Base-by-base conservation (phyloP, 1,284 basidiomycete genomes). In the Meira miltonrushii region DNA sequence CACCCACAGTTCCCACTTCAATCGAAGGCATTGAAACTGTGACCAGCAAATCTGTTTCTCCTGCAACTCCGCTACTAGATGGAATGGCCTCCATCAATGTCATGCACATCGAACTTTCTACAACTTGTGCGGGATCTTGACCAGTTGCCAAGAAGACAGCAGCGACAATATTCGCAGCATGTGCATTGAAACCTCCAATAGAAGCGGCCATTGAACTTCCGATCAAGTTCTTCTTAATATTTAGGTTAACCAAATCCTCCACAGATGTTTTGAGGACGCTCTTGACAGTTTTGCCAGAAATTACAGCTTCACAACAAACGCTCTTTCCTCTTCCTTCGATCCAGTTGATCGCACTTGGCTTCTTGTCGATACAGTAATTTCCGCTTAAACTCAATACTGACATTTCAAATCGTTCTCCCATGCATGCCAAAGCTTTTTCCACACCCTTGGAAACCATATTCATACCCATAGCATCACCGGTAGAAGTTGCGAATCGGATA, bases 341-440 rank as follows among this genome's bases (percentile, higher is more conserved):
- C 95, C 95, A 99, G 82, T 99, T 98, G 82, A 99, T 96, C 47
- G 95, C 95, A 8, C 94, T 92, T 0, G 95, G 90, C 83, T 99
- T 99, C 87, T 99, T 99, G 82, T 99, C 95, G 59, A 92, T 99
- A 82, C 95, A 98, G 80, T 97, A 99, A 81, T 99, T 99, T 54
- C 94, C 95, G 3, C 88, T 92, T 10, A 99, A 84, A 12, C 93
- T 90, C 25, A 97, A 84, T n/a, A 93, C 86, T 70, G 87, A 81
- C 93, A 97, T 97, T 58, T 88, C 87, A 74, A 87, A 81, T 64
- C 84, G 82, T n/a, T 68, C 60, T 67, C 84, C 83, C 83, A 98
- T 85, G 38, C 84, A 84, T 72, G 88, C 89, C 17, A 99, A 84
- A 19, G 92, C 91, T 80, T 90, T 90, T 81, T 98, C 95, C 5